Conservation (phyloP, 768 basidiomycete genomes). For the Boletus tomentosulus region DNA sequence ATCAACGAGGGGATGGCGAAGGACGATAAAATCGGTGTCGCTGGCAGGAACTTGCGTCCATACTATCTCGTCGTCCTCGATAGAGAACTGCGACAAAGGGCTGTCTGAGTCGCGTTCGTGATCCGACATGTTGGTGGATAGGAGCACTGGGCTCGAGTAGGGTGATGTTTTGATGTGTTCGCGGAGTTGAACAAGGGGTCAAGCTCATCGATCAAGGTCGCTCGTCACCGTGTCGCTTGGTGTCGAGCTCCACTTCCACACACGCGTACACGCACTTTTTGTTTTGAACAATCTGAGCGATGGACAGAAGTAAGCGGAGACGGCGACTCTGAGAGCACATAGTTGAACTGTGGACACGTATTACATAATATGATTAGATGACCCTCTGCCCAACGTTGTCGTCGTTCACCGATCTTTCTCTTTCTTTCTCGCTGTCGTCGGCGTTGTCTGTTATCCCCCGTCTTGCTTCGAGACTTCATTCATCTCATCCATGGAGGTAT, state of each 20-base stretch:
- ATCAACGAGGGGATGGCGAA: conserved; percentile 17
- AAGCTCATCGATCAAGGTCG: conserved; percentile 2
- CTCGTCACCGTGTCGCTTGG: conserved; percentile 9
- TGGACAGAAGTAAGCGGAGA: background rate
- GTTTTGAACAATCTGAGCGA: background rate
- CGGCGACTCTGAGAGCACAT: too few relatives aligned
- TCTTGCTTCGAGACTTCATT: conserved; percentile 5
- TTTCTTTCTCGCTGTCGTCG: conserved; percentile 11
- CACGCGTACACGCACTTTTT: background rate
- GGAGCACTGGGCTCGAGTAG: background rate
- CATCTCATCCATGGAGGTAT: conserved; percentile 36
- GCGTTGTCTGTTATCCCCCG: background rate
- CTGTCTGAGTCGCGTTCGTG: conserved; percentile 6
- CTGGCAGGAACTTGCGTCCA: conserved; percentile 12
- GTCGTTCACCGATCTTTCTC: conserved; percentile 15
- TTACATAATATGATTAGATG: conserved; percentile 36
- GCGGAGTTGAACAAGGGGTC: conserved; percentile 13
- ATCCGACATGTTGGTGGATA: conserved; percentile 8
- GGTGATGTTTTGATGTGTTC: conserved; percentile 1
- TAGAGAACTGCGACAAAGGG: conserved; percentile 11
- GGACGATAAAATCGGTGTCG: conserved; percentile 24
- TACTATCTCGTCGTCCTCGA: conserved; percentile 22
- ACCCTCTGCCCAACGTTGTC: conserved; percentile 34
- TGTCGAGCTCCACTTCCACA: background rate
- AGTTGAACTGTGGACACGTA: conserved; percentile 20